phyloP scores from a whole-genome alignment of 2,329 filamentous ascomycete genomes.

The Penicillium sp. region DNA sequence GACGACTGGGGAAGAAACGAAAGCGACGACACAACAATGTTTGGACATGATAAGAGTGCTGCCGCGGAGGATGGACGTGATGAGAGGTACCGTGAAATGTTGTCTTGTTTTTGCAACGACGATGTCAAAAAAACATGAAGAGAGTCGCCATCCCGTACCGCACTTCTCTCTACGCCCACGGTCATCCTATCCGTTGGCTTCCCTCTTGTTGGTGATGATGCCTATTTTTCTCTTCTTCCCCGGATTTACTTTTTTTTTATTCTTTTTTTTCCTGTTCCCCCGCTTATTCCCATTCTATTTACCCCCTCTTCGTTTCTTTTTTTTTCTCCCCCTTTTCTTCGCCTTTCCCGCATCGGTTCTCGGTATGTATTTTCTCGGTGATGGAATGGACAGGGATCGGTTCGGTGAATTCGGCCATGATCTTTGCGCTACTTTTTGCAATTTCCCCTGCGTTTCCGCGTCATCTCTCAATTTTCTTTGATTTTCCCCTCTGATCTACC shows the following conservation, averaged over 20 bases:
- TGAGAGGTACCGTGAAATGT: constrained; percentile 1
- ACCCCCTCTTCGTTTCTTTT: constrained; percentile 36
- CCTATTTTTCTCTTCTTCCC: constrained; percentile 21
- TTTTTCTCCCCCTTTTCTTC: constrained; percentile 28
- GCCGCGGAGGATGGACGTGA: constrained; percentile 13
- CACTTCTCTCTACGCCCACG: constrained; percentile 3
- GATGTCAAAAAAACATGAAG: neutral
- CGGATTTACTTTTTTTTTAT: constrained; percentile 30
- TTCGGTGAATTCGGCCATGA: constrained; percentile 29
- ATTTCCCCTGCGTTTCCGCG: constrained; percentile 22
- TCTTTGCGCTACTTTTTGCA: constrained; percentile 20
- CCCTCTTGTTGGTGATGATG: constrained; percentile 27
- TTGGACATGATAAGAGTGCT: constrained; percentile 28
- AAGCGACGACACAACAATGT: constrained; percentile 32
- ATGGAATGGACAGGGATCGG: constrained; percentile 21
- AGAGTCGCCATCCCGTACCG: neutral
- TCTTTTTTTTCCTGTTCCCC: constrained; percentile 41
- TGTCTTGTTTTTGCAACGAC: neutral
- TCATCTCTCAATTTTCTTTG: constrained; percentile 21
- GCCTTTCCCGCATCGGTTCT: constrained; percentile 36
- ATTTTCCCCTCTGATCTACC: constrained; percentile 5
- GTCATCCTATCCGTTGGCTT: constrained; percentile 16
- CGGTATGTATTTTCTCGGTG: constrained; percentile 30
- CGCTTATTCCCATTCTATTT: constrained; percentile 22
- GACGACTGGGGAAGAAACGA: constrained; percentile 30